These are phyloP conservation scores for Lepraria neglecta DNA, from an alignment of 495 filamentous ascomycete genomes.

Conservation along the genomic window DNA sequence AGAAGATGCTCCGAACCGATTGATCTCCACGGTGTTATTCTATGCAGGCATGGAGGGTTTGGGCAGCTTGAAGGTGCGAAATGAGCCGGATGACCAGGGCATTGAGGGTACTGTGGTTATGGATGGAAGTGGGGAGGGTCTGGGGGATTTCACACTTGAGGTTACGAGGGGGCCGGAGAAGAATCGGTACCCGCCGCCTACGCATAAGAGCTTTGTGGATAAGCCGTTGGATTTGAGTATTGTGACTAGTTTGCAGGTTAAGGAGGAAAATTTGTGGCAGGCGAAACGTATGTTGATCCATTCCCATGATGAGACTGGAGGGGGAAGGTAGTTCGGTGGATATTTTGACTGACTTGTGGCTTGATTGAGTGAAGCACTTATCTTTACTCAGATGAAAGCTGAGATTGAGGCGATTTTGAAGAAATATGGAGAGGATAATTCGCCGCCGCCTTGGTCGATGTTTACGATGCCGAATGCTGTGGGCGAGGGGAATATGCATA, in stretches of 20 bases:
- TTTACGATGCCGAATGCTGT: conserved; percentile 70
- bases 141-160: conserved; percentile 81
- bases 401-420: conserved; percentile 62
- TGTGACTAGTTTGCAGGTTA: conserved; percentile 63
- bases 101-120: conserved; percentile 69
- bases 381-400: conserved; percentile 73
- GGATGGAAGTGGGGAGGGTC: conserved; percentile 60
- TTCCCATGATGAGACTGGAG: too few species aligned
- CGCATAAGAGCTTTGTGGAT: conserved; percentile 58
- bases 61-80: conserved; percentile 55
- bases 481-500: conserved; percentile 71
- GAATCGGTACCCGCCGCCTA: conserved; percentile 55
- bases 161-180: conserved; percentile 61
- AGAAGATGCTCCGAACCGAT: conserved; percentile 54
- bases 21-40: conserved; percentile 73
- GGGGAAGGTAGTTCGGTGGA: background rate
- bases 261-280: conserved; percentile 74
- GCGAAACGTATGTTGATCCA: conserved; percentile 52
- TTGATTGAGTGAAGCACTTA: conserved; percentile 40
- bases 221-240: conserved; percentile 71
- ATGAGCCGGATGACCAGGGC: conserved; percentile 49
- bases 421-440: conserved; percentile 59
- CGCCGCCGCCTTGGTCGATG: conserved; percentile 71
- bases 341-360: conserved; percentile 24
- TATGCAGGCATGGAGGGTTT: conserved; percentile 75